phyloP scores from a whole-genome alignment of 2,329 filamentous ascomycete species.

The Microcyclospora pomicola region DNA sequence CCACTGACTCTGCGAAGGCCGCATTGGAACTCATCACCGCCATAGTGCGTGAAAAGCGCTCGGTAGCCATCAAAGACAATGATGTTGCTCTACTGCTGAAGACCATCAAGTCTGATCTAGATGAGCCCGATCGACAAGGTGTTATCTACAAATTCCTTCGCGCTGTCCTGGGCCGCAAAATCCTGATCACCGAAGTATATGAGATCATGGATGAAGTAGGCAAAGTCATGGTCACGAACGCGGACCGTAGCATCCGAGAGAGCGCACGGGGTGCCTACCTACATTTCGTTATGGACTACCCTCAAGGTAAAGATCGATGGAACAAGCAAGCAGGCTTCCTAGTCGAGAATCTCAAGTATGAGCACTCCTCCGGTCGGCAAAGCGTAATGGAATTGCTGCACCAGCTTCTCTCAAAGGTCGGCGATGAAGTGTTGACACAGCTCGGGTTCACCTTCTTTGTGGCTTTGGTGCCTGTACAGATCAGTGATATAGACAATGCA shows the following conservation, averaged over 20 bases:
- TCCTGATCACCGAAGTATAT: conserved; percentile 79
- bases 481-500: conserved; percentile 76
- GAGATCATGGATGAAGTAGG: conserved; percentile 82
- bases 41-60: conserved; percentile 66
- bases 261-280: conserved; percentile 80
- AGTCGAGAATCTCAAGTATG: conserved; percentile 79
- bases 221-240: conserved; percentile 89
- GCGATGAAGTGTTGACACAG: conserved; percentile 69
- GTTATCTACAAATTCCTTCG: conserved; percentile 90
- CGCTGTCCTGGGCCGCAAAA: conserved; percentile 68
- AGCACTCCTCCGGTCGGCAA: conserved; percentile 73
- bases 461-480: conserved; percentile 69
- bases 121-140: conserved; percentile 82
- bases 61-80: conserved; percentile 62
- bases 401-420: conserved; percentile 71
- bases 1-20: conserved; percentile 72
- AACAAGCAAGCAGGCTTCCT: conserved; percentile 80
- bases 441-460: conserved; percentile 71
- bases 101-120: conserved; percentile 74
- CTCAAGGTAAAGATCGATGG: conserved; percentile 80
- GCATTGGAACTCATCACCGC: conserved; percentile 78
- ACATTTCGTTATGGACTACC: conserved; percentile 88
- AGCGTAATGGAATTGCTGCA: conserved; percentile 90
- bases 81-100: conserved; percentile 71
- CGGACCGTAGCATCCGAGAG: conserved; percentile 76